Base-by-base conservation (phyloP, 1,284 basidiomycete genomes). In the Porogramme epimiltina region DNA sequence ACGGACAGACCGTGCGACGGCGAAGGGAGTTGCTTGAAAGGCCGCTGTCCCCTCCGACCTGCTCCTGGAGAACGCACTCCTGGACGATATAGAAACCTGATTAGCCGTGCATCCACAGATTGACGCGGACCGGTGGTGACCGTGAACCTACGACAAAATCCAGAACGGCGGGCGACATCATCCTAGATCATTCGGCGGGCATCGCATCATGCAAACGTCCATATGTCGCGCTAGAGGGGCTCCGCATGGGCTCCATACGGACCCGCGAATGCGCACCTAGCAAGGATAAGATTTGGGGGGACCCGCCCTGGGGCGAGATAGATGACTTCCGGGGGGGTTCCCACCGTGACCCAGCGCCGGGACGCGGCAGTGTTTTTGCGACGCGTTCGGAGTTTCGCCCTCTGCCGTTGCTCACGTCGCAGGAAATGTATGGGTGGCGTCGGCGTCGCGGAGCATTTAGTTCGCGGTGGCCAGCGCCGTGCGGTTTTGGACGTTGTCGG, bases 171-270 rank as follows among this genome's bases (percentile, higher is more conserved):
- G n/a, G 38, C 42, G 43, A 31, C 28, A 31, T 31, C 28, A 31
- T 8, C 8, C 13, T 8, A 13, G 13, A 42, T 39, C 53, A 50
- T 13, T 33, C 37, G 42, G 38, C 25, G 34, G 42, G 48, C 40
- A 45, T 48, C 41, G 48, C 37, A 53, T 53, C 53, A 55, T 38
- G 34, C 45, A 41, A 33, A 44, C 16, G 25, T 41, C 49, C 36
- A 28, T 39, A 44, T 42, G 42, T 38, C 51, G 46, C 45, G 31
- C 47, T 45, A 55, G 51, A 53, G 49, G 51, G 16, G 23, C 34
- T 16, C 13, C 19, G 36, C 37, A 43, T 39, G 45, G 11, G 11
- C 3, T 18, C 25, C 47, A 49, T 42, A 41, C 33, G 40, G 26
- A 25, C 10, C 45, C 28, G 45, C 25, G 8, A 47, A 11, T 37